phyloP scores from a whole-genome alignment of 768 basidiomycete species.

The Psilocybe cyanescens region DNA sequence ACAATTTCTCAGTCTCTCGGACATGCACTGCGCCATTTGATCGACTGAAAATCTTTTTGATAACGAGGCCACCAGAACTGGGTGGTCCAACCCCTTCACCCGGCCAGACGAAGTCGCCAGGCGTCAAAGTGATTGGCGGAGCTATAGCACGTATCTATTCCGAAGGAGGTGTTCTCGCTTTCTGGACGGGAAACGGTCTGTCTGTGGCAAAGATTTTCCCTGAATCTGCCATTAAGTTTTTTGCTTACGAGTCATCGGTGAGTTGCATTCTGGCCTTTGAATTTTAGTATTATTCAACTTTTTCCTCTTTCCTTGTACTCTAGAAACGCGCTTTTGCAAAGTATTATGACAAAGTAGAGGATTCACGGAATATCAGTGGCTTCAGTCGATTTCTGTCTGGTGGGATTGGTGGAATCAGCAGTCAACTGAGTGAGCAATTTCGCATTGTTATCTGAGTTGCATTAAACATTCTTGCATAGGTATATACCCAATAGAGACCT shows the following conservation, averaged over 20 bases:
- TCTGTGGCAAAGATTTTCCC: constrained; percentile 97
- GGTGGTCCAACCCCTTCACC: constrained; percentile 53
- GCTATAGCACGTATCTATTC: constrained; percentile 84
- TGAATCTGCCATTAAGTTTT: constrained; percentile 98
- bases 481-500: constrained; percentile 95
- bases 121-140: constrained; percentile 64
- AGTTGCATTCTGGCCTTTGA: constrained; percentile 33
- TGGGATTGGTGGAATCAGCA: constrained; percentile 93
- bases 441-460: constrained; percentile 2
- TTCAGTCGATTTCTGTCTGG: constrained; percentile 93
- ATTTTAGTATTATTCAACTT: neutral
- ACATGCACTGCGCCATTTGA: constrained; percentile 98
- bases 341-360: constrained; percentile 90
- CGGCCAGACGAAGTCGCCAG: constrained; percentile 44
- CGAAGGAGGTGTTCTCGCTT: constrained; percentile 87
- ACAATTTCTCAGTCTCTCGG: constrained; percentile 73
- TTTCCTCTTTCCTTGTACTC: constrained; percentile 11
- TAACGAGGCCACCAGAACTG: constrained; percentile 82
- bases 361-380: constrained; percentile 87
- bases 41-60: constrained; percentile 94
- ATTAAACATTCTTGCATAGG: constrained; percentile 48
- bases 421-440: constrained; percentile 77
- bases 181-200: constrained; percentile 98
- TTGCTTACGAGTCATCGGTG: constrained; percentile 92
- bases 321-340: constrained; percentile 95